Evolutionary conservation across 371 early-diverging fungal species (phyloP).

Genomic region (Parasitella parasitica): DNA sequence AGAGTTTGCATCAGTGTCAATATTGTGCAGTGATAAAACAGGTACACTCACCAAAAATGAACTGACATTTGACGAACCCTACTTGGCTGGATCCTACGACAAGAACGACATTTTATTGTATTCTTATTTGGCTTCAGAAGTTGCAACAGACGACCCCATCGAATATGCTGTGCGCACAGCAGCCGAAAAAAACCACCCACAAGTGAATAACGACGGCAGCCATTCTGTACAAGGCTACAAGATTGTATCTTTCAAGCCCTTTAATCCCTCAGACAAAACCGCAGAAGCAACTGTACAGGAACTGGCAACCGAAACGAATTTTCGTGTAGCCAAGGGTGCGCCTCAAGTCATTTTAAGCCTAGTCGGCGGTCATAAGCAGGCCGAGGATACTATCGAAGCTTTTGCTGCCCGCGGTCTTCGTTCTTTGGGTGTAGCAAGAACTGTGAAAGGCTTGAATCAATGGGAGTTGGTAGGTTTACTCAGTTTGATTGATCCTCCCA

Average conservation of each 20-base stretch:
- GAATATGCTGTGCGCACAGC: conserved; percentile 89
- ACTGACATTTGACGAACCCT: conserved; percentile 89
- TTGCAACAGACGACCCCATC: conserved; percentile 92
- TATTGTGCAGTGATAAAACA: conserved; percentile 95
- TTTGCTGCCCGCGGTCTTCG: conserved; percentile 76
- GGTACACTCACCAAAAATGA: conserved; percentile 94
- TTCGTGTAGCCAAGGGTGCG: conserved; percentile 65
- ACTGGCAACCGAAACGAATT: conserved; percentile 67
- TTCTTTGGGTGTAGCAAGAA: conserved; percentile 66
- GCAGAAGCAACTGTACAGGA: conserved; percentile 86
- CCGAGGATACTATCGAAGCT: conserved; percentile 52
- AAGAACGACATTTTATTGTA: conserved; percentile 84
- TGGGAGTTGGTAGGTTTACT: conserved; percentile 64
- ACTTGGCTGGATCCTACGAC: conserved; percentile 68
- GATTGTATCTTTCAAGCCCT: conserved; percentile 77
- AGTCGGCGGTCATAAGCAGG: conserved; percentile 56
- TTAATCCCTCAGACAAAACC: conserved; percentile 80
- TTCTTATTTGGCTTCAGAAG: conserved; percentile 87
- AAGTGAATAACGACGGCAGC: conserved; percentile 58
- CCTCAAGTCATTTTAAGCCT: conserved; percentile 60
- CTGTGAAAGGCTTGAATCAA: conserved; percentile 48
- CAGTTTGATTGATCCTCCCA: conserved; percentile 84
- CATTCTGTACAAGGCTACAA: conserved; percentile 71
- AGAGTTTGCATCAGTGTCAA: conserved; percentile 90
- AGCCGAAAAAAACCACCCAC: conserved; percentile 73